Base-by-base conservation (phyloP, 1,284 basidiomycete species). In the Tilletiaria anomala region DNA sequence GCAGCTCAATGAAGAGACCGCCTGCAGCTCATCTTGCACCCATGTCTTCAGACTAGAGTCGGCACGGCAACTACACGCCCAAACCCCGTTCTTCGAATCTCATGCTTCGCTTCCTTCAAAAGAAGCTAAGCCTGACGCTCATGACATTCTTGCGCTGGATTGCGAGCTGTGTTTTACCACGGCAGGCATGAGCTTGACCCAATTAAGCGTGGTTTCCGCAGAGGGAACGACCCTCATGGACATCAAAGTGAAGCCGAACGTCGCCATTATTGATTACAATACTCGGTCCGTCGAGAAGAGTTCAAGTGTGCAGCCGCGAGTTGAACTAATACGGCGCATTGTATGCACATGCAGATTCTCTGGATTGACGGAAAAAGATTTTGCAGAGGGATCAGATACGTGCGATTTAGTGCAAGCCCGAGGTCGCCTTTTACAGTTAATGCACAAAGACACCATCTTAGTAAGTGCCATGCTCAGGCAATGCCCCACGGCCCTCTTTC, bases 91-190 rank as follows among this genome's bases (percentile, higher is more conserved):
- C 39, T 42, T 53, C 40, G 32, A 53, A 36, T 42, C 56, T 15
- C 17, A 45, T 10, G 33, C 44, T 1, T 49, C 45, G 20, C 31
- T 45, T 19, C 18, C 19, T 2, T 11, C 33, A 24, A 31, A 19
- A 42, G 4, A 31, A 4, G 40, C 16, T n/a, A 11, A 21, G 3
- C 32, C 18, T 6, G 37, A 39, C 5, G 41, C 40, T 12, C 48
- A 59, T 8, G 54, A 59, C 8, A 51, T 63, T 12, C 56, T 55
- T 2, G 61, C 62, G 3, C 42, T 63, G 12, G 61, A 65, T 36
- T 63, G 60, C 43, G 61, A 65, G 43, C 43, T 65, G 46, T 47
- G 50, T 26, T 65, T 58, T 40, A 61, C 62, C 10, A 65, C 62
- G 4, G 52, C 53, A 0, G 62, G 62, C 3, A 48, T 63, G 40